These are phyloP conservation scores for Logfia minima DNA, from an alignment of 129 eudicot species.

Conservation along the genomic window DNA sequence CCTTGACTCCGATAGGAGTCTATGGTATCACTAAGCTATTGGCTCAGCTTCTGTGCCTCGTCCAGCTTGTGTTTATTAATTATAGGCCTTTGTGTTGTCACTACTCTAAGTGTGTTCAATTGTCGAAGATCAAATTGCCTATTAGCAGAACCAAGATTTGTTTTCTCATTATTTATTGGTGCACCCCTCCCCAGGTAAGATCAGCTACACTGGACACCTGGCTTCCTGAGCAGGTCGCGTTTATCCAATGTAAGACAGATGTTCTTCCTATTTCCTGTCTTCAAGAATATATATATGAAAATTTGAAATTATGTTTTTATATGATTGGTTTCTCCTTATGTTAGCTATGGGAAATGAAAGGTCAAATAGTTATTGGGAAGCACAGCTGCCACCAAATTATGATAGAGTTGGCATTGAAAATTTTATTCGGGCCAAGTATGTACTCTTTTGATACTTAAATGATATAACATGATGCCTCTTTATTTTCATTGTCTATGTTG, in stretches of 20 bases:
- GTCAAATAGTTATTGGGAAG: slow-evolving; percentile 98
- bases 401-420: slow-evolving; percentile 95
- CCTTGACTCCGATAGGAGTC: background rate
- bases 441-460: slow-evolving; percentile 13
- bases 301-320: background rate
- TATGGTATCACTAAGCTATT: slow-evolving; percentile 9
- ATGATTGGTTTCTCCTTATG: background rate
- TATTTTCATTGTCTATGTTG: slow-evolving; percentile 8
- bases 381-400: slow-evolving; percentile 85
- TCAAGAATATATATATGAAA: slow-evolving; percentile 12
- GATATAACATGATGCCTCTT: background rate
- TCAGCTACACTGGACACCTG: slow-evolving; percentile 97
- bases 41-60: background rate
- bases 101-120: background rate
- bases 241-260: slow-evolving; percentile 75
- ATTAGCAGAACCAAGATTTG: slow-evolving; percentile 13
- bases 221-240: slow-evolving; percentile 97
- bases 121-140: background rate
- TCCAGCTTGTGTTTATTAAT: background rate
- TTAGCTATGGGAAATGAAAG: slow-evolving; percentile 98
- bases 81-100: slow-evolving; percentile 5
- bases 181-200: slow-evolving; percentile 60
- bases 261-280: background rate
- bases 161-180: slow-evolving; percentile 26
- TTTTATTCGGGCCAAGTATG: slow-evolving; percentile 98